Evolutionary conservation across 2,329 filamentous ascomycete species (phyloP).

Genomic region (Alternaria arborescens): DNA sequence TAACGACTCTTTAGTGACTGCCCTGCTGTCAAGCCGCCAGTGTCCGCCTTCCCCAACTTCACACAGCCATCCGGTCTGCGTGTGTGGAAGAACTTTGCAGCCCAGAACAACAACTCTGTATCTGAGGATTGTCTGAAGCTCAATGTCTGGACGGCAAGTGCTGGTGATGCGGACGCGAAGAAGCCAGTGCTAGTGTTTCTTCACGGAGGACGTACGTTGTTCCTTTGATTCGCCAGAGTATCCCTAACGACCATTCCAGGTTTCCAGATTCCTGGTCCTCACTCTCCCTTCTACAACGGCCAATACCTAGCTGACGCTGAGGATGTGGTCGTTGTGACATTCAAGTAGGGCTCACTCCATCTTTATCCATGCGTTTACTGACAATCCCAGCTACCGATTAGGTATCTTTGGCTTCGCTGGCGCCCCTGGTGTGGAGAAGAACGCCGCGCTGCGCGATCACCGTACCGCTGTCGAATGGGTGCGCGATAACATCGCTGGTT

Average conservation of each 20-base stretch:
- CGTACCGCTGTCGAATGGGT: constrained; percentile 50
- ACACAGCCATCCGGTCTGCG: constrained; percentile 33
- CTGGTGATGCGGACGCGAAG: constrained; percentile 24
- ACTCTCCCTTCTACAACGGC: constrained; percentile 40
- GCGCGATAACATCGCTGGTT: constrained; percentile 51
- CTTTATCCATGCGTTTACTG: not conserved
- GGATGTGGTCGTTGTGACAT: constrained; percentile 44
- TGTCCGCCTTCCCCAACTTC: constrained; percentile 38
- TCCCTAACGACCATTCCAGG: constrained; percentile 19
- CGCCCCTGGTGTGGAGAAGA: constrained; percentile 45
- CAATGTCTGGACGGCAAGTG: constrained; percentile 40
- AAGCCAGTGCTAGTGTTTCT: constrained; percentile 42
- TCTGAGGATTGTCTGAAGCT: constrained; percentile 44
- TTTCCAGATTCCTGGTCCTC: constrained; percentile 35
- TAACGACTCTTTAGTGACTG: constrained; percentile 31
- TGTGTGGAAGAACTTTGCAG: constrained; percentile 40
- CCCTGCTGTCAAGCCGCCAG: constrained; percentile 33
- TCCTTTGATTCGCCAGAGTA: not conserved
- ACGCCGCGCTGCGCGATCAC: constrained; percentile 47
- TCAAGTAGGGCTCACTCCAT: constrained; percentile 26
- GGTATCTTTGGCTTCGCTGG: constrained; percentile 53
- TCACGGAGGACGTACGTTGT: constrained; percentile 39
- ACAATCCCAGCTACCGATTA: constrained; percentile 42
- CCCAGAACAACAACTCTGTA: constrained; percentile 32
- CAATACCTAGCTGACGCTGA: constrained; percentile 38